A percentile compares a stretch with the other conserved stretches of the same genome.
Evolutionary conservation across 2,329 filamentous ascomycete genomes (phyloP).

Genomic region (Penicillium carneum): DNA sequence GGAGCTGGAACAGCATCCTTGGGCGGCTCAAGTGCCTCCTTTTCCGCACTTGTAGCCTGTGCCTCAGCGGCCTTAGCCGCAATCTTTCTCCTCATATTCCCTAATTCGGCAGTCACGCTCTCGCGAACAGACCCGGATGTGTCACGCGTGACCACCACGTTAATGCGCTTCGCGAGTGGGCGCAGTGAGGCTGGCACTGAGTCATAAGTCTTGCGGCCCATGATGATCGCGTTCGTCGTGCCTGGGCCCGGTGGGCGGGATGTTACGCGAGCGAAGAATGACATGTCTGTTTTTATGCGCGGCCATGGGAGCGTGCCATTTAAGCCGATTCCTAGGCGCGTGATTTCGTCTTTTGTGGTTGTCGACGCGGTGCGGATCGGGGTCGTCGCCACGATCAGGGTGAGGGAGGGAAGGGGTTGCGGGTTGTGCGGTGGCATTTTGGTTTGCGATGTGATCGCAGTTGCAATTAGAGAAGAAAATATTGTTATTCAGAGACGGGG

Average conservation of each 20-base stretch:
- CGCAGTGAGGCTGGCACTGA: constrained; percentile 80
- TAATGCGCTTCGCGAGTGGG: constrained; percentile 79
- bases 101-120: constrained; percentile 47
- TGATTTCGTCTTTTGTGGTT: constrained; percentile 72
- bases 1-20: background rate
- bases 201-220: constrained; percentile 98
- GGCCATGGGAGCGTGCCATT: constrained; percentile 86
- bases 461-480: background rate
- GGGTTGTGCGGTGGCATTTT: constrained; percentile 37
- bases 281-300: constrained; percentile 87
- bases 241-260: constrained; percentile 60
- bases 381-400: constrained; percentile 91
- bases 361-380: constrained; percentile 56
- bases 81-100: constrained; percentile 37
- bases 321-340: constrained; percentile 83
- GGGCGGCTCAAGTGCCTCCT: constrained; percentile 4
- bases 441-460: background rate
- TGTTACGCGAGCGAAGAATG: constrained; percentile 90
- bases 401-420: constrained; percentile 64
- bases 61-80: constrained; percentile 29
- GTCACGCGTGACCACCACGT: constrained; percentile 76
- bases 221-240: constrained; percentile 77
- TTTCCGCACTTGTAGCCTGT: constrained; percentile 4
- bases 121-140: constrained; percentile 40
- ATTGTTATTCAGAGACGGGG: constrained; percentile 1